These are phyloP conservation scores for Barnettozyma populi DNA, from an alignment of 805 yeast species.

Conservation along the genomic window DNA sequence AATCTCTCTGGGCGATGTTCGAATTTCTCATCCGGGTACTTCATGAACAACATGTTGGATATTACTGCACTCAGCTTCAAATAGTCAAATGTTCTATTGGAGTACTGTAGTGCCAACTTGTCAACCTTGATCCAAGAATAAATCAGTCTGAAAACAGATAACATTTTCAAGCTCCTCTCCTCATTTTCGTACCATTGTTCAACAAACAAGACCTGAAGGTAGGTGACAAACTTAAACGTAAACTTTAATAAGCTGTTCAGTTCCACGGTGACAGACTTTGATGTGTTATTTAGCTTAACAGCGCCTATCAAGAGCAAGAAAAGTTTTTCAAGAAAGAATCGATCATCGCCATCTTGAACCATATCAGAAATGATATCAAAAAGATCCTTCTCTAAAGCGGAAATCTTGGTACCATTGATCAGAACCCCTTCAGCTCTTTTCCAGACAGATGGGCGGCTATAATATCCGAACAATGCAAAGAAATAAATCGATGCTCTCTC, in stretches of 20 bases:
- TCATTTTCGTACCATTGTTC: constrained; percentile 23
- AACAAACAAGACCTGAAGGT: constrained; percentile 29
- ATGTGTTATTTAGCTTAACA: constrained; percentile 21
- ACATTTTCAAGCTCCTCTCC: constrained; percentile 18
- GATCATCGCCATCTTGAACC: constrained; percentile 11
- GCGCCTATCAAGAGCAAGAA: constrained; percentile 35
- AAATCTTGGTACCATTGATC: constrained; percentile 27
- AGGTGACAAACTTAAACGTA: constrained; percentile 35
- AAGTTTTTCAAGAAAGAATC: constrained; percentile 27
- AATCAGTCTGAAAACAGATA: constrained; percentile 42
- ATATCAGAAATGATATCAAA: constrained; percentile 21
- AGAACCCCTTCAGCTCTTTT: constrained; percentile 23
- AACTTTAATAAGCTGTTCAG: constrained; percentile 31
- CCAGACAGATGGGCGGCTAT: constrained; percentile 39
- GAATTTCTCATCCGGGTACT: constrained; percentile 12
- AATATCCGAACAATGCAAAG: constrained; percentile 36
- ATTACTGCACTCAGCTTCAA: constrained; percentile 27
- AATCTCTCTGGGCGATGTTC: constrained; percentile 39
- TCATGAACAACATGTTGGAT: constrained; percentile 24
- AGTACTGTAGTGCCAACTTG: constrained; percentile 34
- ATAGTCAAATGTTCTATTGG: constrained; percentile 29
- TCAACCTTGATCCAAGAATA: constrained; percentile 55
- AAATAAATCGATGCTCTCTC: constrained; percentile 21
- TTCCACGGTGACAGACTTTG: constrained; percentile 5
- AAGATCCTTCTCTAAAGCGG: constrained; percentile 29